Percentiles rank a stretch among this genome's conserved stretches.
Evolutionary conservation across 2,329 filamentous ascomycete species (phyloP).

Genomic region (Epichloe gansuensis): DNA sequence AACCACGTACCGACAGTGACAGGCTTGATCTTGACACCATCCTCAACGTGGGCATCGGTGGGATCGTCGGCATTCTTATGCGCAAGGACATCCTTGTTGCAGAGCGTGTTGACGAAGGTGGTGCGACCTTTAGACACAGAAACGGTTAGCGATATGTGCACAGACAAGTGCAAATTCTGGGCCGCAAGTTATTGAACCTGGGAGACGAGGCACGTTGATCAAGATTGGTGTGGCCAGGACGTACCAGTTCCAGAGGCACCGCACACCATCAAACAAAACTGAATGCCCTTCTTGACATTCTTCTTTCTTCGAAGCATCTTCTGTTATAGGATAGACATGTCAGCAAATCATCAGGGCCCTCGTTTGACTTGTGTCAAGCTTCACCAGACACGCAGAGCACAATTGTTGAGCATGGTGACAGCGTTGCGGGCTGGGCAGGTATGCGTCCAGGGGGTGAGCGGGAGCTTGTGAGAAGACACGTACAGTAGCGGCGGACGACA

Average conservation of each 20-base stretch:
- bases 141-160: neutral
- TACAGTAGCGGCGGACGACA: slow-evolving; percentile 14
- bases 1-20: slow-evolving; percentile 70
- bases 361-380: neutral
- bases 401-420: slow-evolving; percentile 1
- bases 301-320: slow-evolving; percentile 99
- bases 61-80: slow-evolving; percentile 92
- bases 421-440: neutral
- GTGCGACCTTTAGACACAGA: slow-evolving; percentile 56
- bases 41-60: slow-evolving; percentile 77
- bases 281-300: slow-evolving; percentile 99
- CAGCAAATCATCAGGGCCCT: slow-evolving; percentile 12
- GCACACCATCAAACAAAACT: slow-evolving; percentile 99
- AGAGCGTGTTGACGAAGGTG: slow-evolving; percentile 98
- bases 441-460: slow-evolving; percentile 1
- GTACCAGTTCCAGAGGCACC: slow-evolving; percentile 96
- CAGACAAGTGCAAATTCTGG: neutral
- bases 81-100: slow-evolving; percentile 79
- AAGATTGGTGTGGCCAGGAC: slow-evolving; percentile 16
- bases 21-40: slow-evolving; percentile 97
- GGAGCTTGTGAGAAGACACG: slow-evolving; percentile 6
- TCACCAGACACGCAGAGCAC: slow-evolving; percentile 5
- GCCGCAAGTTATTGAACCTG: neutral
- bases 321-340: slow-evolving; percentile 27
- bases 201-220: neutral